These are phyloP conservation scores for Monosporozyma siamensis DNA, from an alignment of 805 yeast species.

Conservation along the genomic window DNA sequence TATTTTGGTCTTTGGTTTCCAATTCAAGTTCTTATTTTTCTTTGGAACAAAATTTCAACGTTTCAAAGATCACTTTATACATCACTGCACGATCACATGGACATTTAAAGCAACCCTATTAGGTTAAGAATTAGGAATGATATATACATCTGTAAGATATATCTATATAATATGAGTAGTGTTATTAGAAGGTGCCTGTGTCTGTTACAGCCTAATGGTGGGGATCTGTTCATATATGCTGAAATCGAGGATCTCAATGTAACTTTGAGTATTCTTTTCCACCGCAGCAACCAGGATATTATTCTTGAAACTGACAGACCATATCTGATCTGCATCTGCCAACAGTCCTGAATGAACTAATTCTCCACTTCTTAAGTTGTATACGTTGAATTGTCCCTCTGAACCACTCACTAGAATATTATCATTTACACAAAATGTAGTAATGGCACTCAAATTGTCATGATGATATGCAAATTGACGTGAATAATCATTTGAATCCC, in stretches of 20 bases:
- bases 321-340: constrained; percentile 73
- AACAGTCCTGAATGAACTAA: constrained; percentile 62
- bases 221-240: constrained; percentile 28
- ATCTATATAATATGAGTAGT: too few relatives aligned
- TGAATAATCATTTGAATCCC: constrained; percentile 78
- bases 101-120: too few relatives aligned
- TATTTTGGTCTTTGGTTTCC: too few relatives aligned
- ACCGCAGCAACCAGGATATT: constrained; percentile 87
- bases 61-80: too few relatives aligned
- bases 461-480: constrained; percentile 58
- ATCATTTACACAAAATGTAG: constrained; percentile 87
- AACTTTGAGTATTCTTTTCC: constrained; percentile 61
- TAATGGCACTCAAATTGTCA: constrained; percentile 78
- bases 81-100: too few relatives aligned
- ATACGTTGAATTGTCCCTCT: constrained; percentile 75
- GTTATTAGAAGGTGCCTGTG: too few relatives aligned
- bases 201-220: constrained; percentile 2
- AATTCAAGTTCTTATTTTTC: too few relatives aligned
- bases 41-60: too few relatives aligned
- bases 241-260: constrained; percentile 78
- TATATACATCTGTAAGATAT: too few relatives aligned
- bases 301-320: constrained; percentile 89
- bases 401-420: constrained; percentile 82
- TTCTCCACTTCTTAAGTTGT: constrained; percentile 75
- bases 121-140: too few relatives aligned